Evolutionary conservation across 2,329 filamentous ascomycete species (phyloP), one percentile per base, ranked within the genome.

Genomic region (Epichloe bromicola): DNA sequence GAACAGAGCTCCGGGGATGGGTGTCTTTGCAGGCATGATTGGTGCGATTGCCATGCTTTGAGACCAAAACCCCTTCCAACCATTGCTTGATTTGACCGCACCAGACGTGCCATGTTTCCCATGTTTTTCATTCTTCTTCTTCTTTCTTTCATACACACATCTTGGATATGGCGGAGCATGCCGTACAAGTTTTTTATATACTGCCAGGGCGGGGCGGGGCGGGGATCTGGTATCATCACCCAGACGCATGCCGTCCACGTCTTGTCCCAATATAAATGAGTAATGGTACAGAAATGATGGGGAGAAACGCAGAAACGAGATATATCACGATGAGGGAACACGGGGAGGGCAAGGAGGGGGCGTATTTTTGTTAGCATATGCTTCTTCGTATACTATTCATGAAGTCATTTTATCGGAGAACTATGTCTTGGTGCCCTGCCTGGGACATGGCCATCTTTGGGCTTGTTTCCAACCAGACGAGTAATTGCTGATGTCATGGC

Each of bases 1-100:
- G 34, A 64, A 66, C 55, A 61, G 61, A 33, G 64, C 62, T 7
- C 64, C 66, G 5, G 65, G 58, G 2, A 56, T 63, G 23, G 71
- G 67, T 6, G 37, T 45, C 56, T 69, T 57, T 20, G 55, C 50
- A 1, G 55, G 47, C 36, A 17, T 57, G 15, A 40, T 53, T 10
- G 52, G 52, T 46, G n/a, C 52, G 6, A 40, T 57, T 36, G 51
- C 49, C 37, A 39, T 57, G 15, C 43, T 57, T 44, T 57, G 47
- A 51, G 19, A 26, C 5, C 23, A 2, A 23, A 23, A 6, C 5
- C 5, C 5, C 23, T 1, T 2, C 23, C 6, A 4, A 42, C 3
- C 12, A 20, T 14, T 20, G 17, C 14, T 20, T 19, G 5, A n/a
- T 38, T 50, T 37, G 15, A 44, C 38, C 34, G 19, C 40, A 4